Base-by-base conservation (phyloP, 208 protist genomes). In the Porcisia hertigi region DNA sequence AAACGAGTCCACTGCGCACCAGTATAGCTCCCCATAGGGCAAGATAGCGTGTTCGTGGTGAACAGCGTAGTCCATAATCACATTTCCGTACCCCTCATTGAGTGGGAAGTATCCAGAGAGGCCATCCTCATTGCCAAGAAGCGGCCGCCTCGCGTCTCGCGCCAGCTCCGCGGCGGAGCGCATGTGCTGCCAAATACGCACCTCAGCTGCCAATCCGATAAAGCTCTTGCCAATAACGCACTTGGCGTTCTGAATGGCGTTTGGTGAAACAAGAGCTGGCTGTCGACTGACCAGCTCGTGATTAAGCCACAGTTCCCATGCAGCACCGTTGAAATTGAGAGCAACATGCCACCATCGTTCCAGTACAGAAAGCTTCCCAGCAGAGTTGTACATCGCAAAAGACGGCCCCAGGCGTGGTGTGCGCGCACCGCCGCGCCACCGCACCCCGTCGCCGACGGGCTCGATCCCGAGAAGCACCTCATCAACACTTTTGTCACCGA, bases 321-420 rank as follows among this genome's bases (percentile, higher is more conserved):
- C 81, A 0, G 81, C 87, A 30, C 94, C 94, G 43, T 89, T 93
- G 82, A 95, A 97, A 74, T 94, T 90, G 43, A 97, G 90, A n/a
- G 86, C 94, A 7, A 97, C 90, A 73, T 96, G 91, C 85, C 89
- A 96, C 94, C 94, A 97, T 34, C 89, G 80, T 70, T 94, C 71
- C 53, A 92, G 70, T 58, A 91, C 86, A 20, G 82, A 86, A 4
- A 89, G 84, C 65, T 86, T 87, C 0, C 70, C 75, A 3, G 82
- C 71, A 39, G 76, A 72, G 52, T 63, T 76, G 76, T 86, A 95
- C 41, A 81, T 85, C 25, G 89, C 88, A 75, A 91, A 94, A 23
- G 94, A 96, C 3, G 86, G 66, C 36, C 92, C 92, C 55, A 96
- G 85, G 57, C 89, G 91, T 25, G 94, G 90, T 23, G 90, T 93